Conservation (phyloP, 345 rosid species). For the Lumnitzera racemosa region DNA sequence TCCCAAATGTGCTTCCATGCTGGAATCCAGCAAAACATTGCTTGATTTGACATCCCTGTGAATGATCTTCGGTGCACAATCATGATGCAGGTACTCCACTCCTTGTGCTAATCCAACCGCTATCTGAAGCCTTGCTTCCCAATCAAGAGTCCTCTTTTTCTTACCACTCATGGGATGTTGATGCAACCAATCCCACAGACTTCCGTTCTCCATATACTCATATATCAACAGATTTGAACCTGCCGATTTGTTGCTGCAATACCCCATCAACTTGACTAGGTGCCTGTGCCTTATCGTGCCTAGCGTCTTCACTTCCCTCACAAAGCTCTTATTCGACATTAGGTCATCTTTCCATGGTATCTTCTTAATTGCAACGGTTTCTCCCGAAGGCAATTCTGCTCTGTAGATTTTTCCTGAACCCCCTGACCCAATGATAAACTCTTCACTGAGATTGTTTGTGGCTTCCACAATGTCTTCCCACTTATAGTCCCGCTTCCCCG, state of each 20-base stretch:
- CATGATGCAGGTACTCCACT: slow-evolving; percentile 93
- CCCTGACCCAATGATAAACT: slow-evolving; percentile 83
- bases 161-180: slow-evolving; percentile 28
- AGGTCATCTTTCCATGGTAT: slow-evolving; percentile 68
- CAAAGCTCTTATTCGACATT: slow-evolving; percentile 72
- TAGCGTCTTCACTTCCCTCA: slow-evolving; percentile 70
- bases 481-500: slow-evolving; percentile 54
- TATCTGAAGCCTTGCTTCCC: slow-evolving; percentile 76
- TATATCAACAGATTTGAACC: slow-evolving; percentile 78
- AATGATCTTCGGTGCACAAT: slow-evolving; percentile 70
- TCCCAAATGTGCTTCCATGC: slow-evolving; percentile 91
- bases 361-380: slow-evolving; percentile 76
- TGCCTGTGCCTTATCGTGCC: slow-evolving; percentile 83
- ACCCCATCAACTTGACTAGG: slow-evolving; percentile 82
- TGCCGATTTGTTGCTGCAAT: slow-evolving; percentile 56
- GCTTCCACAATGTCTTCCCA: slow-evolving; percentile 89
- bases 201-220: slow-evolving; percentile 93
- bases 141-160: slow-evolving; percentile 49
- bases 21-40: slow-evolving; percentile 69
- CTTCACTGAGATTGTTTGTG: slow-evolving; percentile 63
- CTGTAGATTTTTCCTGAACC: slow-evolving; percentile 85
- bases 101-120: slow-evolving; percentile 88
- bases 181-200: slow-evolving; percentile 94
- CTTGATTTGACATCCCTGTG: slow-evolving; percentile 94
- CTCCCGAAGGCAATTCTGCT: slow-evolving; percentile 61